Conservation (phyloP, 1,284 basidiomycete genomes). For the Sporisorium scitamineum region DNA sequence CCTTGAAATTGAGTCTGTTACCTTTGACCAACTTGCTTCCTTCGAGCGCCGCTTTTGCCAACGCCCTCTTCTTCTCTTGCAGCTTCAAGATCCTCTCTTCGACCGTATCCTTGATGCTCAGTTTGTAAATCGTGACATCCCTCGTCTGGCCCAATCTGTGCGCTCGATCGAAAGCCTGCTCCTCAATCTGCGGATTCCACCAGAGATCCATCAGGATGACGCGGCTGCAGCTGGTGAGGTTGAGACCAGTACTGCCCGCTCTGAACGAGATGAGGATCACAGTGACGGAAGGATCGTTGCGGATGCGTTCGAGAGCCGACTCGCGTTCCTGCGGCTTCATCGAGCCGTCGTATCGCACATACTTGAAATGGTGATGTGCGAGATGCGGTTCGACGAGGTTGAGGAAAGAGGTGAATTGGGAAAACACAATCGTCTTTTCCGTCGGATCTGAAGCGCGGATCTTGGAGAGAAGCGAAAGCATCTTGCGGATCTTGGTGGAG, state of each 20-base stretch:
- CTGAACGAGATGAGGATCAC: conserved; percentile 97
- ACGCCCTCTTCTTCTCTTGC: conserved; percentile 80
- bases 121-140: conserved; percentile 91
- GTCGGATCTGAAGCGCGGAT: conserved; percentile 75
- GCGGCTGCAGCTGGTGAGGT: conserved; percentile 92
- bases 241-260: conserved; percentile 92
- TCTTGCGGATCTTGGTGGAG: conserved; percentile 84
- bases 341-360: conserved; percentile 88
- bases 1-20: conserved; percentile 68
- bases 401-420: conserved; percentile 89
- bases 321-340: conserved; percentile 84
- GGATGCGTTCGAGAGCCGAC: conserved; percentile 80
- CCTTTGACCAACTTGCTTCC: conserved; percentile 85
- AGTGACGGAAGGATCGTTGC: conserved; percentile 73
- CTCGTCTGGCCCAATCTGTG: conserved; percentile 88
- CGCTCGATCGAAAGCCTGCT: conserved; percentile 93
- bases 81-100: conserved; percentile 87
- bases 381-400: conserved; percentile 88
- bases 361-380: conserved; percentile 76
- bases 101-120: conserved; percentile 87
- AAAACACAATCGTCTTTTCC: conserved; percentile 86
- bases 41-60: conserved; percentile 85
- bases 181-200: conserved; percentile 77
- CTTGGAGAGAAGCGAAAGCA: conserved; percentile 78
- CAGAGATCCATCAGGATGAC: conserved; percentile 92